A percentile compares a stretch with the other conserved stretches of the same genome.
Evolutionary conservation across 768 basidiomycete species (phyloP).

Genomic region (Roridomyces roridus): DNA sequence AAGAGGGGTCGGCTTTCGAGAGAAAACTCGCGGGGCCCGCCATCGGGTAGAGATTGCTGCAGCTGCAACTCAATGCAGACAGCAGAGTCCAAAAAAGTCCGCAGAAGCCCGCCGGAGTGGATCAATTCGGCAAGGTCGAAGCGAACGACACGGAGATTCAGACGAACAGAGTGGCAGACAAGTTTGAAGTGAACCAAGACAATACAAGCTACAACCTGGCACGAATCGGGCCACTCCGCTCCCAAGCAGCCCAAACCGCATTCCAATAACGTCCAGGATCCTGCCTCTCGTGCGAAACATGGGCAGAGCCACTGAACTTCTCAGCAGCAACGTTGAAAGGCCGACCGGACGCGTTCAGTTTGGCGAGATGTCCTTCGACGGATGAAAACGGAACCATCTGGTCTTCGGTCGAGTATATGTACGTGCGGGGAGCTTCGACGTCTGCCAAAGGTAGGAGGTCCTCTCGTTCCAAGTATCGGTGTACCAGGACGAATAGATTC

Average conservation of each 20-base stretch:
- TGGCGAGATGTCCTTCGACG: not conserved
- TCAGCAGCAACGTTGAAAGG: not conserved
- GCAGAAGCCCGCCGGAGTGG: too few relatives aligned
- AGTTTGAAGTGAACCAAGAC: too few relatives aligned
- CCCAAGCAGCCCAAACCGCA: not conserved
- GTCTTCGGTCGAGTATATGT: not conserved
- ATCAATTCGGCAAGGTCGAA: too few relatives aligned
- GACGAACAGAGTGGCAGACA: too few relatives aligned
- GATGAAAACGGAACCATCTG: not conserved
- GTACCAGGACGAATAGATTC: not conserved
- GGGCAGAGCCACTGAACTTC: not conserved
- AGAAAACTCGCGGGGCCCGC: too few relatives aligned
- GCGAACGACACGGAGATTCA: too few relatives aligned
- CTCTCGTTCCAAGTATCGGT: not conserved
- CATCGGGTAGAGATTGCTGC: too few relatives aligned
- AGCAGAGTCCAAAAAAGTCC: too few relatives aligned
- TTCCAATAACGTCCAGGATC: not conserved
- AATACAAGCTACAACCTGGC: conserved; percentile 1
- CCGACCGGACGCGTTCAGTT: not conserved
- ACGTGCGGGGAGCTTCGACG: not conserved
- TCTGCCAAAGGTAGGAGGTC: not conserved
- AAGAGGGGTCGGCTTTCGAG: too few relatives aligned
- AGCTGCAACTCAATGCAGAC: too few relatives aligned
- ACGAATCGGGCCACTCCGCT: not conserved
- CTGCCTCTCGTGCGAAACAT: not conserved